Evolutionary conservation across 2,329 filamentous ascomycete genomes (phyloP), one percentile per base, ranked within the genome.

Genomic region (Fusarium nurragi): DNA sequence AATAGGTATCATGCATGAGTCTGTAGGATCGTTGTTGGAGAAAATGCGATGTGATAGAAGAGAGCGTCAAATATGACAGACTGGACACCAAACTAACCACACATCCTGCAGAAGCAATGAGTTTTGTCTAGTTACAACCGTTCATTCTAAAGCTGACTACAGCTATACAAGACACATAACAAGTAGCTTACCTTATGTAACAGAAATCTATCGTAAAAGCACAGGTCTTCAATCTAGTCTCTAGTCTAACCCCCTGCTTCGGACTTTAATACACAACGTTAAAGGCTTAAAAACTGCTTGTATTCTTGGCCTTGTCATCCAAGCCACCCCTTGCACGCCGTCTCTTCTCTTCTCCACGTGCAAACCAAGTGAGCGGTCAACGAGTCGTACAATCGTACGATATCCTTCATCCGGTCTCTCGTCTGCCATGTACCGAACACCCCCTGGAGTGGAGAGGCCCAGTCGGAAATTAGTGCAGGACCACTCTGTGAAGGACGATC

Each of bases 401-500:
- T 25, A 34, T 30, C 14, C 14, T n/a, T 60, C 28, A 34, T 18
- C 34, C 23, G 23, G 40, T 13, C 40, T 48, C 18, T 21, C 19
- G 38, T 22, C 43, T 48, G 32, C 18, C 16, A 48, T 32, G 28
- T n/a, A 34, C 36, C 34, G 25, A 47, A 50, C 36, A 21, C 14
- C 19, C 32, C 32, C 32, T 55, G 46, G 21, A 36, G 54, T 60
- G 64, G 54, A 54, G 38, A 58, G 32, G 22, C 30, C 38, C 44
- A 41, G 21, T 43, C 54, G 64, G 64, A 67, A 53, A 70, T 70
- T 70, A 53, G 28, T 45, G 53, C 66, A 60, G 67, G 62, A 37
- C 54, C 58, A 55, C 37, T 39, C n/a, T 36, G 14, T 37, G 25
- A 37, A 23, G 38, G 18, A 21, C 21, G 56, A 64, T 60, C 48